These are phyloP conservation scores for Trichoderma cornu-damae DNA, from an alignment of 2,329 filamentous ascomycete genomes.

Conservation along the genomic window DNA sequence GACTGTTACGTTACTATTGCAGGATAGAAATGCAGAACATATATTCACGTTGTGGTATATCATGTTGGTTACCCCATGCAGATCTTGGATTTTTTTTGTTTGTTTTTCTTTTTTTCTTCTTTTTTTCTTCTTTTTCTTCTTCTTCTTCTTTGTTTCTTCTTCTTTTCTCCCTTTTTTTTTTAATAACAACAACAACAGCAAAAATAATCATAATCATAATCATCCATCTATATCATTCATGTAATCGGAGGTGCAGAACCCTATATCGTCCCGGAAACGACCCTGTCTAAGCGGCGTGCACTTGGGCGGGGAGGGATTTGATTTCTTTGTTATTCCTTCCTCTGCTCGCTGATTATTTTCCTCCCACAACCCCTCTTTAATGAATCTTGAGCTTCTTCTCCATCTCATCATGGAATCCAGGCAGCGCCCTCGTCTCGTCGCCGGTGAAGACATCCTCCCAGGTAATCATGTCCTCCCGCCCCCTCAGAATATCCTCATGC, in stretches of 20 bases:
- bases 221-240: background rate
- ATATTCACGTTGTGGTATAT: background rate
- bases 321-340: background rate
- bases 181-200: too few species aligned
- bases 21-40: conserved; percentile 24
- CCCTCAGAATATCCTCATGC: conserved; percentile 84
- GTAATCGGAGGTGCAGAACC: background rate
- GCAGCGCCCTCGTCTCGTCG: conserved; percentile 64
- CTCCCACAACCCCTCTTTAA: conserved; percentile 7
- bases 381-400: conserved; percentile 81
- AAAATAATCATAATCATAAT: too few species aligned
- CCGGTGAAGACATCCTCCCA: conserved; percentile 95
- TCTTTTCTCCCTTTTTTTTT: too few species aligned
- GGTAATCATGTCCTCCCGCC: conserved; percentile 67
- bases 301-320: background rate
- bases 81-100: background rate
- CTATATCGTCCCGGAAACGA: background rate
- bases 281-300: background rate
- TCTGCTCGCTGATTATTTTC: too few species aligned
- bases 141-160: background rate
- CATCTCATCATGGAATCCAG: conserved; percentile 86
- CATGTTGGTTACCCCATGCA: background rate
- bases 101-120: background rate
- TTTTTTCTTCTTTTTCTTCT: background rate
- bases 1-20: conserved; percentile 20